These are phyloP conservation scores for Auxenochlorella protothecoides DNA, from an alignment of 139 green algal species.

Conservation along the genomic window DNA sequence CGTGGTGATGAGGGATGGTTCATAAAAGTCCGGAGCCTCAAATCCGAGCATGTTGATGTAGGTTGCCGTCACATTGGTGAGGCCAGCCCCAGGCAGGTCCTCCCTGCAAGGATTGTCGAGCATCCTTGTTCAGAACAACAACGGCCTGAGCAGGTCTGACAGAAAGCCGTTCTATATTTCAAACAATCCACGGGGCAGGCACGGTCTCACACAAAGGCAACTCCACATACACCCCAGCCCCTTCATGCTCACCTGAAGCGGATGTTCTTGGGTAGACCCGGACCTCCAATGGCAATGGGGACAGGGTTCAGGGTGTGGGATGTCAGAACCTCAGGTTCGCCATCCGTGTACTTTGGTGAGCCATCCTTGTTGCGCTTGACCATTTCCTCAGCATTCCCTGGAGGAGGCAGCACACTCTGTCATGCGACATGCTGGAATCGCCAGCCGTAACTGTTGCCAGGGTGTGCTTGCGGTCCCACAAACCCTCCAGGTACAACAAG, in stretches of 20 bases:
- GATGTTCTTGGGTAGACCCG: conserved; percentile 35
- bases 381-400: conserved; percentile 65
- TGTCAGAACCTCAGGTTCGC: conserved; percentile 42
- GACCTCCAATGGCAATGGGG: conserved; percentile 49
- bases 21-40: conserved; percentile 15
- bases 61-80: conserved; percentile 59
- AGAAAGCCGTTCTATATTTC: too few species aligned
- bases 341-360: conserved; percentile 27
- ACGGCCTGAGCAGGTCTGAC: too few species aligned
- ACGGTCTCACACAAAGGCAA: neutral
- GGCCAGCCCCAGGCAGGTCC: conserved; percentile 40
- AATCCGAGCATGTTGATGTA: conserved; percentile 63
- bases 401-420: neutral
- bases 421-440: neutral
- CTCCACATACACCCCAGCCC: neutral
- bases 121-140: too few species aligned
- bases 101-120: conserved; percentile 3
- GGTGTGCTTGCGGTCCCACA: neutral
- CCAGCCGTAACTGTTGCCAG: neutral
- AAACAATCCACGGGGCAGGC: neutral
- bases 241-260: conserved; percentile 23
- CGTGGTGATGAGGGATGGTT: conserved; percentile 1
- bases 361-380: conserved; percentile 44
- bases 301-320: conserved; percentile 58
- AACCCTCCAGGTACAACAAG: too few species aligned